Evolutionary conservation across 257 asterid genomes (phyloP).

Genomic region (Capsicum pubescens): DNA sequence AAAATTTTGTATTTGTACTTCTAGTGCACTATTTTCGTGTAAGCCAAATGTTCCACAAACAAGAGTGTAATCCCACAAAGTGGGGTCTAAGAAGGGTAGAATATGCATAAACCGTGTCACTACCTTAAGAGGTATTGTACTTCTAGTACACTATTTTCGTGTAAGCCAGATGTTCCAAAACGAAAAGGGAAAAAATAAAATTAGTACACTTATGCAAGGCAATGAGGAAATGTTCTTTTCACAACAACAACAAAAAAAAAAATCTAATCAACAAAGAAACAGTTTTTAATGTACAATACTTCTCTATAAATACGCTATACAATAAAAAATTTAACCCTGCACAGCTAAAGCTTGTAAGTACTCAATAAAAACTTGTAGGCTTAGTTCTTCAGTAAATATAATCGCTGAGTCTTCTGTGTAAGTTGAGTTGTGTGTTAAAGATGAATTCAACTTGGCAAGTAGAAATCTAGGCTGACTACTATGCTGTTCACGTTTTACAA

Average conservation of each 20-base stretch:
- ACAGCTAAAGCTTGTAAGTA: constrained; percentile 89
- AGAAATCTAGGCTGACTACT: constrained; percentile 95
- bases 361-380: constrained; percentile 82
- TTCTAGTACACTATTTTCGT: no score
- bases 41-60: no score
- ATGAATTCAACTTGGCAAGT: constrained; percentile 89
- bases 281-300: constrained; percentile 34
- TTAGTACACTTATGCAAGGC: background rate
- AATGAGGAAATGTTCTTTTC: background rate
- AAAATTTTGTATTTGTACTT: background rate
- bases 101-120: no score
- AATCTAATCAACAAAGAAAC: background rate
- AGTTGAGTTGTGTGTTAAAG: constrained; percentile 74
- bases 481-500: constrained; percentile 88
- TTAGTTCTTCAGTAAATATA: constrained; percentile 83
- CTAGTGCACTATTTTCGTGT: no score
- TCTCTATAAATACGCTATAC: constrained; percentile 4
- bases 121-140: no score
- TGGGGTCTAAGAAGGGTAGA: no score
- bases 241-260: background rate
- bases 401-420: constrained; percentile 61
- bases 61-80: no score
- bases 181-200: no score
- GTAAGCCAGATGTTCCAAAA: no score
- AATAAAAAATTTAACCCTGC: constrained; percentile 58